Base-by-base conservation (phyloP, 148 eudicot genomes). In the Amaranthus cruentus region DNA sequence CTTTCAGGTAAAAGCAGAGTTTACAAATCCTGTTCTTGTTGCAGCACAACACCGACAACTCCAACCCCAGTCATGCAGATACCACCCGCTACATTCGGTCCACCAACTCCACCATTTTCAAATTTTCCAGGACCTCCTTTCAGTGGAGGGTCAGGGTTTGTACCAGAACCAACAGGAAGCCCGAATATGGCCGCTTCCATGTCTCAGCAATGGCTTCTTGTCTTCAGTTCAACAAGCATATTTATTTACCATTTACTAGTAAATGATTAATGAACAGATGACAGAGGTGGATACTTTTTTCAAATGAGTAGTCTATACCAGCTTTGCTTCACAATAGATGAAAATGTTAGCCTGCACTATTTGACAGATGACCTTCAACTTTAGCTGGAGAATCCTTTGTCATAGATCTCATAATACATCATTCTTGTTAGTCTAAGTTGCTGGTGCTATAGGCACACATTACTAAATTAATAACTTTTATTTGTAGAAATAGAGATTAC, bases 91-190 rank as follows among this genome's bases (percentile, higher is more conserved):
- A 81, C 69, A 71, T 72, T 78, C 21, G 56, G 75, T 9, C 61
- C 82, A 46, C 82, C 82, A 5, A 80, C 78, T 69, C 81, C 85
- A 53, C 77, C 85, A 18, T 71, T 71, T 43, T 74, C 80, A 66
- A 52, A 61, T 21, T 66, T 77, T 52, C 73, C 74, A 61, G 71
- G 75, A 60, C 73, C 66, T 60, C 86, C 87, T 53, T 66, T 71
- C 11, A 81, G 80, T 74, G 83, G 78, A 73, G 83, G 86, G 60
- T 67, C 82, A 46, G 79, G 68, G 55, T 84, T 79, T 54, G 95
- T 90, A 52, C 60, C 77, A 48, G 93, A 86, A 74, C 98, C 98
- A 47, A 82, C 83, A 64, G 91, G 84, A 58, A 80, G 84, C 76
- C 97, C 98, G 46, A 95, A 75, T 76, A 83, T 77, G 70, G 93